Evolutionary conservation across 73 alveolate genomes (phyloP), one percentile per base, ranked within the genome.

Genomic region (Paramecium sonneborni): DNA sequence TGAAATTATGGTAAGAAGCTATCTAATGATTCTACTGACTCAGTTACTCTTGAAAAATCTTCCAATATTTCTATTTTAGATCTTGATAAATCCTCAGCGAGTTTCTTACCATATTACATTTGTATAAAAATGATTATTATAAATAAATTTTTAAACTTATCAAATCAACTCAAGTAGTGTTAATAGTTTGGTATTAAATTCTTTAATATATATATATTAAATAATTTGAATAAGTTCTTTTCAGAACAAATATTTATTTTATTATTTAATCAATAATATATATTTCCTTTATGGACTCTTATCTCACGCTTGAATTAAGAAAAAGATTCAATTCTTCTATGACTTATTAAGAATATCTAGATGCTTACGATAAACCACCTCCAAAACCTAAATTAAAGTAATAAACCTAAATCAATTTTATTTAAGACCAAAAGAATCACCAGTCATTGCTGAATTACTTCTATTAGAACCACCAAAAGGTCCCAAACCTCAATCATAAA

Each of bases 301-400:
- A 62, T 62, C 84, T 62, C 84, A 62, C 84, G 20, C 84, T 62
- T 62, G 84, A 62, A 62, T 26, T 62, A 26, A 34, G 86, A 35
- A 72, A 35, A 41, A 30, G 86, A 72, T 72, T 72, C 18, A 72
- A 72, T 30, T 72, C 86, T 72, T 32, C 86, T 15, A 72, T 72
- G 86, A 72, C 86, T 35, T 72, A 72, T 8, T n/a, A 72, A 35
- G 57, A 35, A 38, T 72, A 72, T 72, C 57, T 72, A 72, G 86
- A 72, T 72, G 44, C 86, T 38, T 72, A 35, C 35, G 86, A 72
- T 72, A 72, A 72, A 72, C 86, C 86, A 2, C 86, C 86, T 72
- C 86, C 55, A 34, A 72, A 72, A 72, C 86, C 86, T 34, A 72
- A 20, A n/a, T 35, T 72, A 10, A 72, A 72, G 86, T 72, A 72